Base-by-base conservation (phyloP, 768 basidiomycete genomes). In the Coprinopsis marcescibilis region DNA sequence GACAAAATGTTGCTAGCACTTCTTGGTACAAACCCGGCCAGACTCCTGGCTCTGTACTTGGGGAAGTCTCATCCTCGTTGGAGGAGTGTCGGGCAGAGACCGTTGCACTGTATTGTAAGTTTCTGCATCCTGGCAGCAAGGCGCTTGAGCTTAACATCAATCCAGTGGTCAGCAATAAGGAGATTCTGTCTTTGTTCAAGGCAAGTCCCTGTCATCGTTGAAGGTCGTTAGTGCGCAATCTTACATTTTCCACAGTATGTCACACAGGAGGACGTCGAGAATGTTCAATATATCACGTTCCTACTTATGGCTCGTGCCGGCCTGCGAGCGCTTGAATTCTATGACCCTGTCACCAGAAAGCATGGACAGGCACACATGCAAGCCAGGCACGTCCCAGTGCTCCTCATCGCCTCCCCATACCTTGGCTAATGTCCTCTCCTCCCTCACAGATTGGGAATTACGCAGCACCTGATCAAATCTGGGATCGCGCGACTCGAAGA, bases 61-160 rank as follows among this genome's bases (percentile, higher is more conserved):
- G 90, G 0, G 85, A 91, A 50, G 85, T 90, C 6, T 90, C 88
- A 3, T 91, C 89, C 0, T 92, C 90, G 1, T 80, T 92, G 78
- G 91, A 93, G 64, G 90, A 93, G 67, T 92, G 90, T 55, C 80
- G 91, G n/a, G 90, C 90, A 7, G 91, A 94, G 66, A 76, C 87
- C 2, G 90, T 90, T 17, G 86, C 86, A 0, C 68, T 93, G 33
- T 92, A 80, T 66, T 73, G 89, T 86, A 57, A 68, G 79, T 66
- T n/a, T n/a, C n/a, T n/a, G n/a, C n/a, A n/a, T n/a, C n/a, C n/a
- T n/a, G n/a, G n/a, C n/a, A 35, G 52, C 41, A n/a, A n/a, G 33
- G 48, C 37, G n/a, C n/a, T n/a, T 46, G 23, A 3, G 29, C 55
- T 25, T 48, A 17, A 26, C 25, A 47, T 39, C 43, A 21, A 45